Conservation (phyloP, 192 early-diverging fungal genomes). For the Backusella australiensis region DNA sequence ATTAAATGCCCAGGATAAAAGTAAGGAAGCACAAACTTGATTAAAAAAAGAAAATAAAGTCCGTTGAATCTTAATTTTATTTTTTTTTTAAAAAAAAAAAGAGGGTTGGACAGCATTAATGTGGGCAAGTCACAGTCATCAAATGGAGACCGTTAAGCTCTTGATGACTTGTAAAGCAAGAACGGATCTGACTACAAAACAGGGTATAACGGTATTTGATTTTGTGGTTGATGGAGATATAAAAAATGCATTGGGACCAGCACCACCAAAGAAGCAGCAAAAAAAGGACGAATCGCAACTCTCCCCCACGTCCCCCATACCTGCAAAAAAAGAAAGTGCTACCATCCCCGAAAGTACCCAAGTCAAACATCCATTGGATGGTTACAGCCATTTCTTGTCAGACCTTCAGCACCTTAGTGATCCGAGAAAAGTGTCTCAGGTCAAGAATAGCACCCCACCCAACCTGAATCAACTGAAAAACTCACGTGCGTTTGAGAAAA, state of each 20-base stretch:
- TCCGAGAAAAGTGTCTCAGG: constrained; percentile 36
- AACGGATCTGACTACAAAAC: constrained; percentile 58
- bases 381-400: constrained; percentile 15
- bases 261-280: background rate
- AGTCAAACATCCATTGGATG: constrained; percentile 18
- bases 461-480: background rate
- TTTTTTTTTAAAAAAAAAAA: constrained; percentile 15
- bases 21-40: constrained; percentile 21
- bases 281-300: background rate
- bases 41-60: background rate
- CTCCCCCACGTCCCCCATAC: background rate
- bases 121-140: constrained; percentile 83
- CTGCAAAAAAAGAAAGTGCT: constrained; percentile 2
- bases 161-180: constrained; percentile 75
- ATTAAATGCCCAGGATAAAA: constrained; percentile 67
- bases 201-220: constrained; percentile 70
- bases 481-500: background rate
- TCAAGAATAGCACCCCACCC: constrained; percentile 26
- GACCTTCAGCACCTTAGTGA: constrained; percentile 16
- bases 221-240: constrained; percentile 44
- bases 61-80: background rate
- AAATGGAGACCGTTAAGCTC: constrained; percentile 66
- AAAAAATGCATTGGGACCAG: constrained; percentile 8
- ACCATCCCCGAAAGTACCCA: background rate
- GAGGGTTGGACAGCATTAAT: constrained; percentile 88